A percentile compares a stretch with the other conserved stretches of the same genome.
Conservation (phyloP, 2,329 filamentous ascomycete species). For the Coniochaeta sp. region DNA sequence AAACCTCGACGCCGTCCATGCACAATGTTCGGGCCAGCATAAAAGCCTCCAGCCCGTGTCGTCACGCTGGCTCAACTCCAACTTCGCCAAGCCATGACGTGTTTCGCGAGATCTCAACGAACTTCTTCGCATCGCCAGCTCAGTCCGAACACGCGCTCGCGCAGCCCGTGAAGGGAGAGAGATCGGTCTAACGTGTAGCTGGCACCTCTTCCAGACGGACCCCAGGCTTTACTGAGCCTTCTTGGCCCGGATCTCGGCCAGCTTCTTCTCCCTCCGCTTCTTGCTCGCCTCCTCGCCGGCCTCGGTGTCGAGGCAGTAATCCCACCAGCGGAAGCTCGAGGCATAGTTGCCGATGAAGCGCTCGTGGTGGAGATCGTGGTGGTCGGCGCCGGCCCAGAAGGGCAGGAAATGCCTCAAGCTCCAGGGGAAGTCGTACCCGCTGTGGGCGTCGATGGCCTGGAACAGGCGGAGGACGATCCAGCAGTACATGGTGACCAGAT, state of each 20-base stretch:
- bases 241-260: constrained; percentile 55
- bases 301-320: constrained; percentile 89
- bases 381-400: constrained; percentile 95
- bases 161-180: neutral
- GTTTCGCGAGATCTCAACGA: neutral
- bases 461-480: constrained; percentile 93
- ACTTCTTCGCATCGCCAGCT: neutral
- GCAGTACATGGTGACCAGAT: constrained; percentile 94
- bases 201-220: neutral
- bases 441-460: constrained; percentile 97
- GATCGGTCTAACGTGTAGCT: neutral
- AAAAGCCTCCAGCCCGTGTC: neutral
- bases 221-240: constrained; percentile 52
- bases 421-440: constrained; percentile 98
- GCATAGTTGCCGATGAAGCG: constrained; percentile 98
- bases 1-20: constrained; percentile 1
- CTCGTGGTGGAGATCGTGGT: constrained; percentile 97
- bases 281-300: constrained; percentile 80
- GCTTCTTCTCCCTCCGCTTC: constrained; percentile 71
- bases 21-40: neutral
- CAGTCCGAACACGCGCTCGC: neutral
- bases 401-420: constrained; percentile 90
- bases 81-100: neutral
- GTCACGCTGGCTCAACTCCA: neutral
- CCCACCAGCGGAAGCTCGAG: constrained; percentile 99